Percentiles rank a stretch among this genome's conserved stretches.
These are phyloP conservation scores for Phytophthora citricola DNA, from an alignment of 352 stramenopile species.

Conservation along the genomic window DNA sequence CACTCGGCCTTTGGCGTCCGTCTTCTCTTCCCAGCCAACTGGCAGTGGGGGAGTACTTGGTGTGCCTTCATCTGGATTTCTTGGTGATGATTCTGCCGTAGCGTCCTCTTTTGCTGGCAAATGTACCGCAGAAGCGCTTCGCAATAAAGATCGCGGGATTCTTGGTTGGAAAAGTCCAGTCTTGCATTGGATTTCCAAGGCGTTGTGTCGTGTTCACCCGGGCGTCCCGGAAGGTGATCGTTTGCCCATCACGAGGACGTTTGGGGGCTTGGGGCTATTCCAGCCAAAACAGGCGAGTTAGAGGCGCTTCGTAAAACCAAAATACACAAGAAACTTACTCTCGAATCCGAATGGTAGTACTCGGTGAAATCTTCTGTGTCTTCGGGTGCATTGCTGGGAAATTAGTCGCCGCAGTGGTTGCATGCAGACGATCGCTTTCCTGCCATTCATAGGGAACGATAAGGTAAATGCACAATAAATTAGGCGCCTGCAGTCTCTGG, in stretches of 20 bases:
- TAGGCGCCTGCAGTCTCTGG: neutral
- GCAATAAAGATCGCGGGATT: constrained; percentile 69
- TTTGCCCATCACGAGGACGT: constrained; percentile 55
- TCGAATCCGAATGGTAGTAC: constrained; percentile 68
- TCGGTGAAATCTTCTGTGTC: constrained; percentile 71
- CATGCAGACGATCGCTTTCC: constrained; percentile 70
- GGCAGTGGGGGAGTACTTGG: constrained; percentile 38
- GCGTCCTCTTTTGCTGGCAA: constrained; percentile 65
- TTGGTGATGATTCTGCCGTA: constrained; percentile 9
- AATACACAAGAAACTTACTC: constrained; percentile 45
- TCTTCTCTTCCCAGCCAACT: constrained; percentile 75
- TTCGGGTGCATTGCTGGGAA: constrained; percentile 85
- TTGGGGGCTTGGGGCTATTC: constrained; percentile 64
- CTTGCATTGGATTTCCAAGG: constrained; percentile 46
- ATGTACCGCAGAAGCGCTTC: constrained; percentile 78
- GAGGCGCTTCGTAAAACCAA: neutral
- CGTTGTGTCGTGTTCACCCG: constrained; percentile 16
- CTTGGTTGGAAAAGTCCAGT: constrained; percentile 56
- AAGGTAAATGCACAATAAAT: neutral
- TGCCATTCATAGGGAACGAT: constrained; percentile 13
- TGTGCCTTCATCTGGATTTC: constrained; percentile 1
- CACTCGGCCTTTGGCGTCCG: constrained; percentile 63
- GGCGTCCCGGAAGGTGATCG: constrained; percentile 33
- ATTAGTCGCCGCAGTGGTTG: constrained; percentile 71
- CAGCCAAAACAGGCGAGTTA: neutral